Evolutionary conservation across 2,329 filamentous ascomycete species (phyloP), one percentile per base, ranked within the genome.

Genomic region (Xylaria sp.): DNA sequence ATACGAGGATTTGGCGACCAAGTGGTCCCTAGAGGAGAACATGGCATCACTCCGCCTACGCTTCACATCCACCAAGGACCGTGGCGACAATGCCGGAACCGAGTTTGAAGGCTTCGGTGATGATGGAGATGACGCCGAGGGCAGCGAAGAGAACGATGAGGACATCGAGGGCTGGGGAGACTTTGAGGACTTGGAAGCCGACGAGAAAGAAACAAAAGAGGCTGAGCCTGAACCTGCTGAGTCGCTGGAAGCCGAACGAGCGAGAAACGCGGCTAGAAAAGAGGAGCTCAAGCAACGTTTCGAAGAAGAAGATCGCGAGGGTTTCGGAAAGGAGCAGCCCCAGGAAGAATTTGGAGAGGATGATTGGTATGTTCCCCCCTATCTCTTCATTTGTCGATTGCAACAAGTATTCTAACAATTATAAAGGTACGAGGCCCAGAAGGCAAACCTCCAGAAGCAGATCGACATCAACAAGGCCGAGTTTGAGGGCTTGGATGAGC

Each of bases 281-380:
- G 94, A 97, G 75, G 94, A 99, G 73, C 83, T 99, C 56, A 95
- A 91, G 72, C 80, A 95, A 55, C 86, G 95, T 1, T 99, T 99
- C 71, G 94, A 99, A 71, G 92, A 97, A 74, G 94, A 99, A 79
- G 94, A 99, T 71, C 84, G 91, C n/a, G 94, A 99, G 72, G 94
- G 94, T 0, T 92, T 97, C 72, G 86, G 88, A 42, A 80, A 84
- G 64, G 89, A 91, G 65, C 61, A 91, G 65, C 59, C 34, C 35
- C 13, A 85, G 4, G 85, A 93, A 56, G 89, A 95, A 70, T 97
- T 96, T 69, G 94, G 92, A 55, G 94, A 99, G 75, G 94, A 99
- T 72, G 91, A 99, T 58, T 99, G 95, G 95, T 99, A 99, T 72
- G 94, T 5, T 4, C 18, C n/a, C 13, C 35, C 34, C 85, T 90